Evolutionary conservation across 768 basidiomycete genomes (phyloP), one percentile per base, ranked within the genome.

Genomic region (Cystofilobasidium ferigula): DNA sequence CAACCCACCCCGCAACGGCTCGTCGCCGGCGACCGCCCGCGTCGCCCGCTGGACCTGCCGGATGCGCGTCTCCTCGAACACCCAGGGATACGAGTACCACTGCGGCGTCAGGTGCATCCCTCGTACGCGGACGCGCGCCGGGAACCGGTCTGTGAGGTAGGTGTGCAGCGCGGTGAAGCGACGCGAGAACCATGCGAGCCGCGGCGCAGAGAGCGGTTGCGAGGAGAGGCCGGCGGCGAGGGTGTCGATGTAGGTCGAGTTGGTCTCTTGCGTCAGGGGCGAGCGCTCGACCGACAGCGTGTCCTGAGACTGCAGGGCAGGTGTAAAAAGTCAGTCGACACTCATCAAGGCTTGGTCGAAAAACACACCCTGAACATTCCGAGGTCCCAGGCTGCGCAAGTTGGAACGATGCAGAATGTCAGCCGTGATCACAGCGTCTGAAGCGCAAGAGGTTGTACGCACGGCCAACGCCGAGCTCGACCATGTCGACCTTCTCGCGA

Each of bases 381-480:
- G 10, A 69, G 58, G 42, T 69, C 68, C 68, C 68, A 69, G 8
- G 68, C 62, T 58, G 20, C 45, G n/a, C 14, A 24, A 24, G 34
- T 6, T 16, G 54, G 12, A 7, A 34, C 5, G 13, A 38, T 3
- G 16, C 34, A 36, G n/a, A 26, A 35, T 57, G n/a, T n/a, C n/a
- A n/a, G n/a, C n/a, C n/a, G n/a, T n/a, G n/a, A n/a, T n/a, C n/a
- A n/a, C 57, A 36, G n/a, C 57, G 13, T 18, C 34, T 36, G 34
- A 5, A 34, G 3, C 18, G 34, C 12, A 6, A 7, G 34, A 9
- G 6, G 22, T 12, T 6, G 14, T 10, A 59, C 58, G 42, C 40
- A 59, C 58, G 43, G 26, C 67, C 67, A 13, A 63, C 57, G 7
- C 68, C 68, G 20, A 69, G 38, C 57, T 64, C 68, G 32, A 64